Percentiles rank a stretch among this genome's conserved stretches.
Conservation (phyloP, 2,329 filamentous ascomycete species). For the Nakataea oryzae region DNA sequence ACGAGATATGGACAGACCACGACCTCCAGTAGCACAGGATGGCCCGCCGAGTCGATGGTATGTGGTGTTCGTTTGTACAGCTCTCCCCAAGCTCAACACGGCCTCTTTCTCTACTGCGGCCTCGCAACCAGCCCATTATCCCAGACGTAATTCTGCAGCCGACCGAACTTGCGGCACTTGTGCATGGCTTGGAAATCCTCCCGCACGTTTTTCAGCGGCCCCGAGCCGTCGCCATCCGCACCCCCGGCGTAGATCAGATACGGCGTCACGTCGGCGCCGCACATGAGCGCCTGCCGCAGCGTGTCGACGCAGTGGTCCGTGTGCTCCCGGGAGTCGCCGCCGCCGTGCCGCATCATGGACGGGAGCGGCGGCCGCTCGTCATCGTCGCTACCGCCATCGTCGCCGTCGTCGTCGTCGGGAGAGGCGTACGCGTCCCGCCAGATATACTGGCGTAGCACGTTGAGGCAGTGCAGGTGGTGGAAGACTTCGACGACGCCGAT, state of each 20-base stretch:
- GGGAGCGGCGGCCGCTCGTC: neutral
- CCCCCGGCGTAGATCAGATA: neutral
- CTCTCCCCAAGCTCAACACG: no score
- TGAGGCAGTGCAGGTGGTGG: neutral
- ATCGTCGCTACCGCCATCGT: neutral
- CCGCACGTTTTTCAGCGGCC: neutral
- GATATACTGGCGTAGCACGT: neutral
- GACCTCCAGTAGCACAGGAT: no score
- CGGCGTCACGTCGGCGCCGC: neutral
- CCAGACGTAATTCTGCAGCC: neutral
- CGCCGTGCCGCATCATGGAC: neutral
- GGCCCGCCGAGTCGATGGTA: no score
- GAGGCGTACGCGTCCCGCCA: neutral
- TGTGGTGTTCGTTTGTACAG: no score
- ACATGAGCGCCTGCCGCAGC: neutral
- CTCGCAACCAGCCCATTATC: neutral
- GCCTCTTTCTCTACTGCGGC: no score
- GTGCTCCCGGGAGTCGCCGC: neutral
- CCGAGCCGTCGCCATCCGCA: neutral
- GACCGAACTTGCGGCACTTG: neutral
- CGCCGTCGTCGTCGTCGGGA: neutral
- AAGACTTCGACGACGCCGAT: neutral
- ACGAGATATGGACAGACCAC: no score
- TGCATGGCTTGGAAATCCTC: neutral
- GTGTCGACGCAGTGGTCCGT: neutral